Evolutionary conservation across 306 rosid species (phyloP).

Genomic region (Cajanus cajan): DNA sequence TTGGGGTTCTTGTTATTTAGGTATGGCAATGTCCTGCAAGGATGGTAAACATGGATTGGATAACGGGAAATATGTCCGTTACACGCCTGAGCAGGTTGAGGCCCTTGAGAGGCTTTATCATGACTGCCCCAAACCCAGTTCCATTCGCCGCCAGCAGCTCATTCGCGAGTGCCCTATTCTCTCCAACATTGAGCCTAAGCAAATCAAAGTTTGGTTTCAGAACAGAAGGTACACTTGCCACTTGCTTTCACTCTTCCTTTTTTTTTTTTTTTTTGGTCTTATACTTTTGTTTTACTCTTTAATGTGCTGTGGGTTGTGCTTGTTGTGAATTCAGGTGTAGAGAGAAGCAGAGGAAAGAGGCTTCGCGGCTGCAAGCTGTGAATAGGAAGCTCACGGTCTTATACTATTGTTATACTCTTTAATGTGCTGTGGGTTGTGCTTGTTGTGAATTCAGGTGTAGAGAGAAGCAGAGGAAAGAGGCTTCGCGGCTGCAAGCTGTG

Average conservation of each 20-base stretch:
- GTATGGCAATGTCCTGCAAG: constrained; percentile 91
- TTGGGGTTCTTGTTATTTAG: not conserved
- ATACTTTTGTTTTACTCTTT: not conserved
- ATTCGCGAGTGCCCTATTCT: constrained; percentile 94
- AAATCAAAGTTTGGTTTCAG: constrained; percentile 98
- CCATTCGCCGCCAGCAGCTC: constrained; percentile 94
- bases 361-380: constrained; percentile 85
- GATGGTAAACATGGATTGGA: constrained; percentile 70
- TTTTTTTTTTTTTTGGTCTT: not conserved
- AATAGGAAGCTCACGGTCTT: constrained; percentile 74
- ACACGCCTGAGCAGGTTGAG: constrained; percentile 99
- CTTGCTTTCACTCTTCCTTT: not conserved
- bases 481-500: constrained; percentile 85
- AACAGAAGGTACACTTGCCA: constrained; percentile 63
- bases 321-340: constrained; percentile 63
- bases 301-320: not conserved
- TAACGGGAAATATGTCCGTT: constrained; percentile 92
- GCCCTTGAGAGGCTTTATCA: constrained; percentile 97
- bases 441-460: constrained; percentile 63
- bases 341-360: constrained; percentile 96
- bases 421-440: not conserved
- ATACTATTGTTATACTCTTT: not conserved
- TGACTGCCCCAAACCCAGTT: constrained; percentile 97
- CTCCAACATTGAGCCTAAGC: constrained; percentile 92
- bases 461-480: constrained; percentile 96